Evolutionary conservation across 139 green algal species (phyloP).

Genomic region (Auxenochlorella pyrenoidosa): DNA sequence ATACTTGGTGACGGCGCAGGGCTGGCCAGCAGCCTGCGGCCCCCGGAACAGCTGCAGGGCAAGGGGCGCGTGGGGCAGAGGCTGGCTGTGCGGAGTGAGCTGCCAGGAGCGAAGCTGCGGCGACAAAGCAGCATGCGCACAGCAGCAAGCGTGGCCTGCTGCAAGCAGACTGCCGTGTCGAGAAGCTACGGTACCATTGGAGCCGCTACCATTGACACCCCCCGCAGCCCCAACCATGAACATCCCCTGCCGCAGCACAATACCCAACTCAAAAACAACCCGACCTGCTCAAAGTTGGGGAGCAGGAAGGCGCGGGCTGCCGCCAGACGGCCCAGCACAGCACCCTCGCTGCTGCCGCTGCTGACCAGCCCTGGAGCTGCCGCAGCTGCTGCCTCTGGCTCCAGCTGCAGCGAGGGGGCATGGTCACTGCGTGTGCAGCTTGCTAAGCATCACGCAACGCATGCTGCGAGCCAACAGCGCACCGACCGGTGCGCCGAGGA

Average conservation of each 20-base stretch:
- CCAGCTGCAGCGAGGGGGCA: slow-evolving; percentile 11
- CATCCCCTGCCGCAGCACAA: too few species aligned
- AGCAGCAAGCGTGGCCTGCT: too few species aligned
- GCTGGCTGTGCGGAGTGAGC: not conserved
- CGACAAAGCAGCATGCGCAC: not conserved
- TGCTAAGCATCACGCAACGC: not conserved
- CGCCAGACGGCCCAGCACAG: slow-evolving; percentile 9
- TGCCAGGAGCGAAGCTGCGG: not conserved
- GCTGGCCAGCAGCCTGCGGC: not conserved
- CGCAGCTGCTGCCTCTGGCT: not conserved
- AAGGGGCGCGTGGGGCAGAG: not conserved
- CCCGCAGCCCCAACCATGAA: too few species aligned
- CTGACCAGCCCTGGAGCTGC: too few species aligned
- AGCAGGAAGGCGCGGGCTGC: slow-evolving; percentile 44
- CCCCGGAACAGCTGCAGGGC: slow-evolving; percentile 17
- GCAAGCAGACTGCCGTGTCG: too few species aligned
- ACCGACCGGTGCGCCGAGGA: too few species aligned
- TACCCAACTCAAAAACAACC: not conserved
- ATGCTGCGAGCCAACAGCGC: not conserved
- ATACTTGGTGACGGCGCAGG: slow-evolving; percentile 28
- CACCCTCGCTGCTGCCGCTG: not conserved
- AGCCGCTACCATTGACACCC: too few species aligned
- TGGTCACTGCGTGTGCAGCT: too few species aligned
- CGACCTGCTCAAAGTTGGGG: slow-evolving; percentile 30
- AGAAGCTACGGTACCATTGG: too few species aligned